These are phyloP conservation scores for rapeseed (Brassica napus) DNA, from an alignment of 345 rosid genomes.

Conservation along the genomic window DNA sequence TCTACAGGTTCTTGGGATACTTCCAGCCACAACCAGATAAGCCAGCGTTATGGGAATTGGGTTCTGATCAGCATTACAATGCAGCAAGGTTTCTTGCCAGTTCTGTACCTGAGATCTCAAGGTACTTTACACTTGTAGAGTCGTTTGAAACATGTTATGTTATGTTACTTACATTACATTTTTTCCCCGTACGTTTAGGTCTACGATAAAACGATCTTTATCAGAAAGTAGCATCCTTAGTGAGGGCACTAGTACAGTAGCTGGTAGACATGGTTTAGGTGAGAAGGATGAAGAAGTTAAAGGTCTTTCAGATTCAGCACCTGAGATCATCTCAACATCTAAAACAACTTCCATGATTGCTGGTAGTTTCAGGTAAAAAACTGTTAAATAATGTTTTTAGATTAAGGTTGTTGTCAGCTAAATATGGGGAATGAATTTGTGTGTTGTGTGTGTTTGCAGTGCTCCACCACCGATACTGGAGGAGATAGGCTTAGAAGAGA, in stretches of 20 bases:
- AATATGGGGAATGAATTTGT: slow-evolving; percentile 22
- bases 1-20: slow-evolving; percentile 85
- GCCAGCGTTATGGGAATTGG: slow-evolving; percentile 89
- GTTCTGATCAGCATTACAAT: slow-evolving; percentile 69
- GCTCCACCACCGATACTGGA: slow-evolving; percentile 43
- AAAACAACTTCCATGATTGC: slow-evolving; percentile 42
- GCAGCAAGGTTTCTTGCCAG: slow-evolving; percentile 52
- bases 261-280: slow-evolving; percentile 39
- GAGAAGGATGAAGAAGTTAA: slow-evolving; percentile 46
- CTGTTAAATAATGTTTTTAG: neutral
- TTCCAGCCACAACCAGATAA: slow-evolving; percentile 89
- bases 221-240: slow-evolving; percentile 76
- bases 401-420: slow-evolving; percentile 25
- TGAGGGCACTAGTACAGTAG: slow-evolving; percentile 44
- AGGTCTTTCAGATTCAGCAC: slow-evolving; percentile 64
- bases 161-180: slow-evolving; percentile 18
- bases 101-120: slow-evolving; percentile 46
- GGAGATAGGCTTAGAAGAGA: slow-evolving; percentile 47
- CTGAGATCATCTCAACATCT: slow-evolving; percentile 59
- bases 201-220: slow-evolving; percentile 63
- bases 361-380: slow-evolving; percentile 52
- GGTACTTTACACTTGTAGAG: slow-evolving; percentile 37
- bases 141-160: neutral
- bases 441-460: slow-evolving; percentile 40
- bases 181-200: neutral